A percentile compares a stretch with the other conserved stretches of the same genome.
Evolutionary conservation across 1,284 basidiomycete species (phyloP).

Genomic region (Macrocybe sp.): DNA sequence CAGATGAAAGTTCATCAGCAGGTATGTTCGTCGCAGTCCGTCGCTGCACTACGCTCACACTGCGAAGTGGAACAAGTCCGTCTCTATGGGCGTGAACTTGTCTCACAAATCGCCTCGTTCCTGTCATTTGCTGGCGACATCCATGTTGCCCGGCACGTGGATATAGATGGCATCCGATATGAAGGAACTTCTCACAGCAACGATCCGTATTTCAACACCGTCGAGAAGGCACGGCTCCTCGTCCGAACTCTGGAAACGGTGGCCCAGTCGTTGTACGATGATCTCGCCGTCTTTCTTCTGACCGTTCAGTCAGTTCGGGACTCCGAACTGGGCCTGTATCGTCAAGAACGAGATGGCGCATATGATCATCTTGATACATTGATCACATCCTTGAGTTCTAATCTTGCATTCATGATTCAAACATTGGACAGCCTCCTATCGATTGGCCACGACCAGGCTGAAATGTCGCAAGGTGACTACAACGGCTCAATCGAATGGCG

Average conservation of each 20-base stretch:
- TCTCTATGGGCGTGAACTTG: conserved; percentile 38
- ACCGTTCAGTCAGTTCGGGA: conserved; percentile 48
- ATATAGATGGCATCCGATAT: conserved; percentile 66
- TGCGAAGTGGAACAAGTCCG: conserved; percentile 33
- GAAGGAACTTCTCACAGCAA: conserved; percentile 37
- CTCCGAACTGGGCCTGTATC: conserved; percentile 27
- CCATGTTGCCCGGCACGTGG: conserved; percentile 71
- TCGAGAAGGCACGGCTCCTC: conserved; percentile 60
- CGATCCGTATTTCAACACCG: conserved; percentile 53
- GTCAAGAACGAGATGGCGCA: conserved; percentile 31
- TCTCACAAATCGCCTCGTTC: conserved; percentile 51
- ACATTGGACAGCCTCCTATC: conserved; percentile 56
- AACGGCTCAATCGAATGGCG: conserved; percentile 70
- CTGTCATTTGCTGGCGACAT: conserved; percentile 59
- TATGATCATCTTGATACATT: conserved; percentile 46
- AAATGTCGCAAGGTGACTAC: conserved; percentile 63
- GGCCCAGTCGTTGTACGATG: conserved; percentile 69
- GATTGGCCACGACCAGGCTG: conserved; percentile 66
- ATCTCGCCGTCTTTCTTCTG: conserved; percentile 53
- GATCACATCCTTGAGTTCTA: conserved; percentile 44
- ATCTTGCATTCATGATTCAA: conserved; percentile 50
- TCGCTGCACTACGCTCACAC: conserved; percentile 4
- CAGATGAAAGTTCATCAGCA: conserved; percentile 35
- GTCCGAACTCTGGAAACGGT: conserved; percentile 63
- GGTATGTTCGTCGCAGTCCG: conserved; percentile 13